Evolutionary conservation across 352 stramenopile species (phyloP).

Genomic region (Phytophthora hybrid): DNA sequence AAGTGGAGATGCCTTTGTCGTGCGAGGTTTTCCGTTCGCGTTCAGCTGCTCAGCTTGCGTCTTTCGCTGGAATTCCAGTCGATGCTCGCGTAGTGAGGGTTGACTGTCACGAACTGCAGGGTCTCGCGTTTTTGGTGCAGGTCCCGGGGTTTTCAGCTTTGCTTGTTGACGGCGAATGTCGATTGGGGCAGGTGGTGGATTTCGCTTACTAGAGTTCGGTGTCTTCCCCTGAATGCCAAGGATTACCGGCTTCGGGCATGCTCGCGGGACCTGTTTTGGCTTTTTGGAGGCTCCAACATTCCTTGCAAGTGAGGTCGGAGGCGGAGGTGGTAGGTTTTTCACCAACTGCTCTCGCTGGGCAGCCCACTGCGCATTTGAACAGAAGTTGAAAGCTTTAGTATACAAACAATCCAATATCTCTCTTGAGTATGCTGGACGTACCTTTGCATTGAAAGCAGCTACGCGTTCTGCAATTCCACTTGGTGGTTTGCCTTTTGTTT

Average conservation of each 20-base stretch:
- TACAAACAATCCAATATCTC: not conserved
- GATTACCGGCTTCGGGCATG: slow-evolving; percentile 31
- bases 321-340: slow-evolving; percentile 29
- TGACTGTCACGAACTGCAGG: slow-evolving; percentile 9
- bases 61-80: slow-evolving; percentile 51
- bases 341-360: slow-evolving; percentile 53
- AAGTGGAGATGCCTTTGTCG: slow-evolving; percentile 38
- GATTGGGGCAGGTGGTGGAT: slow-evolving; percentile 27
- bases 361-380: slow-evolving; percentile 43
- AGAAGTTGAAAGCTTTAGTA: not conserved
- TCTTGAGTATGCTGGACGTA: slow-evolving; percentile 10
- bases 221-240: slow-evolving; percentile 16
- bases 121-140: slow-evolving; percentile 16
- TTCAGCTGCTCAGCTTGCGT: slow-evolving; percentile 35
- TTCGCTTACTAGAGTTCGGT: slow-evolving; percentile 11
- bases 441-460: slow-evolving; percentile 69
- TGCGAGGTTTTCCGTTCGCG: slow-evolving; percentile 1
- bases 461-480: slow-evolving; percentile 45
- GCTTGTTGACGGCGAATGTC: slow-evolving; percentile 15
- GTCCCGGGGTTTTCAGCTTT: slow-evolving; percentile 24
- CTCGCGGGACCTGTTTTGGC: slow-evolving; percentile 15
- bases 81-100: slow-evolving; percentile 31
- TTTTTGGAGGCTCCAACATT: slow-evolving; percentile 19
- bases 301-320: slow-evolving; percentile 20
- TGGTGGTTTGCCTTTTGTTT: not conserved